These are phyloP conservation scores for Trichoderma arundinaceum DNA, from an alignment of 2,329 filamentous ascomycete genomes.

Conservation along the genomic window DNA sequence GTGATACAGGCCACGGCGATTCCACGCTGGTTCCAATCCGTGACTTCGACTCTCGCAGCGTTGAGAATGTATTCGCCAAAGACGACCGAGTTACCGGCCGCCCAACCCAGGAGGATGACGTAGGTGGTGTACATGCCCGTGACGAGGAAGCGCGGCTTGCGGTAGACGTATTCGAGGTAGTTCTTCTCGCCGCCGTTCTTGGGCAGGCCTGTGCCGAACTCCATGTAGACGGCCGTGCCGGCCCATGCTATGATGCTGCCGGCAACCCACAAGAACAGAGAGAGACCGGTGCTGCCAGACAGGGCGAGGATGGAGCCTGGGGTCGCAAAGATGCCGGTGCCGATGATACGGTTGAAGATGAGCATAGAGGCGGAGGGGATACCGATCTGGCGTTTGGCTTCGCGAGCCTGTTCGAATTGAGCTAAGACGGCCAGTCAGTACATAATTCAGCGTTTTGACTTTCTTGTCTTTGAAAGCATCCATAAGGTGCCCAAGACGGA, in stretches of 20 bases:
- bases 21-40: constrained; percentile 70
- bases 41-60: constrained; percentile 66
- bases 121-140: constrained; percentile 67
- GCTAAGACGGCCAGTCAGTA: constrained; percentile 32
- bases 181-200: constrained; percentile 70
- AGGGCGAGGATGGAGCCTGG: constrained; percentile 62
- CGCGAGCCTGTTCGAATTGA: constrained; percentile 48
- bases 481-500: neutral
- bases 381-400: constrained; percentile 61
- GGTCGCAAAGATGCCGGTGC: constrained; percentile 70
- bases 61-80: constrained; percentile 74
- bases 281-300: constrained; percentile 65
- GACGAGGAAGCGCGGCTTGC: constrained; percentile 63
- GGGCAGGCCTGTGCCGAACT: constrained; percentile 69
- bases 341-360: constrained; percentile 70
- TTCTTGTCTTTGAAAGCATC: neutral
- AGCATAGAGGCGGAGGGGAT: constrained; percentile 61
- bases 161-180: constrained; percentile 69
- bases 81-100: constrained; percentile 69
- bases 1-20: constrained; percentile 72
- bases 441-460: neutral
- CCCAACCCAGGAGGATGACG: constrained; percentile 68
- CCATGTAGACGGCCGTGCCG: constrained; percentile 68
- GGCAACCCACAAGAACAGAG: constrained; percentile 67
- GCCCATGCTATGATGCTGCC: constrained; percentile 66